Base-by-base conservation (phyloP, 2,329 filamentous ascomycete species). In the Hypoxylon sp. region DNA sequence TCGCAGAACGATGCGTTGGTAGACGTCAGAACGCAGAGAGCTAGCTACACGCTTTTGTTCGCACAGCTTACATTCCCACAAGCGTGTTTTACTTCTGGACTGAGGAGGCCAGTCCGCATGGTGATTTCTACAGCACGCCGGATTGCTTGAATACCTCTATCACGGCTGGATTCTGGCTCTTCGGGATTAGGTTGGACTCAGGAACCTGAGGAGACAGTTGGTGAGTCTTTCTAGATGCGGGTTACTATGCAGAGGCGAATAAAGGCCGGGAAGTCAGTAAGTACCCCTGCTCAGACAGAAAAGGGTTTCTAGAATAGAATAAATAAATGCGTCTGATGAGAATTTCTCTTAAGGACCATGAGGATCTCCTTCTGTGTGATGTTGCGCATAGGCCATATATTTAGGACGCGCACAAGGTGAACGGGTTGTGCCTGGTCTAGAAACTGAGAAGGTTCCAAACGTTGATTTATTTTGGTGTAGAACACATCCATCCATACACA, bases 31-130 rank as follows among this genome's bases (percentile, higher is more conserved):
- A 57, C 45, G 51, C 45, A 55, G 51, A 53, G 52, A 64, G 48
- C 51, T 67, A 64, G 48, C 51, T 67, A 69, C 67, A 67, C 54
- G 60, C 56, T 30, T 59, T 63, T 59, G 22, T 61, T 61, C 63
- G 38, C 53, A 28, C 53, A 40, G 51, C 6, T 26, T 56, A 61
- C 56, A 53, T 30, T 48, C n/a, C n/a, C n/a, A 49, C 20, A 14
- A 16, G 38, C 18, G 24, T 50, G 30, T 42, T 61, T 54, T 22
- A 46, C 7, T 24, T 54, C 44, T 42, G 11, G 36, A 18, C 16
- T 24, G 44, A 51, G 40, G 49, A 46, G 20, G 28, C 20, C 26
- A 50, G 38, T 18, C 22, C 2, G 12, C 33, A 49, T 38, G 53
- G n/a, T 65, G n/a, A 32, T 49, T 46, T 59, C 40, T 28, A 24